Conservation (phyloP, 805 yeast species). For the Yarrowia phangngaensis region DNA sequence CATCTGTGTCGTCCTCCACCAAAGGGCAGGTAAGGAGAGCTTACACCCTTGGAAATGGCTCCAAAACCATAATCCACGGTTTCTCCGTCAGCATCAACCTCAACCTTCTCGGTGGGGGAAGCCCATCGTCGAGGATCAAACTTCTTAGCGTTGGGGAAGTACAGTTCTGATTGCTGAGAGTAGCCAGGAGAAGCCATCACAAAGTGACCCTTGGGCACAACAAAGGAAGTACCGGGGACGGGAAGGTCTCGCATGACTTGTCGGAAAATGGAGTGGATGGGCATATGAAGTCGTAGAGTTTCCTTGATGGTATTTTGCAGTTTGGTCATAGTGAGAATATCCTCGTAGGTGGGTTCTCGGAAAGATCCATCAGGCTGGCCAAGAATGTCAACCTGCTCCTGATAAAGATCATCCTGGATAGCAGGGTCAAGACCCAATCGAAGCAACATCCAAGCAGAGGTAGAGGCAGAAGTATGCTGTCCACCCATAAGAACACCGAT, state of each 20-base stretch:
- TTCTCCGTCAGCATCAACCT: constrained; percentile 34
- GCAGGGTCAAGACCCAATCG: constrained; percentile 87
- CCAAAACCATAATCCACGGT: constrained; percentile 95
- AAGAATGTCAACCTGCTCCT: constrained; percentile 66
- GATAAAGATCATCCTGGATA: constrained; percentile 72
- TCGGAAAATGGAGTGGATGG: constrained; percentile 93
- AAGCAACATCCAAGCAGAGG: constrained; percentile 90
- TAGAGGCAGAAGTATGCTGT: constrained; percentile 95
- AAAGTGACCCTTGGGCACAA: constrained; percentile 85
- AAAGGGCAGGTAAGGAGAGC: constrained; percentile 93
- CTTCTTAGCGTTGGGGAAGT: constrained; percentile 68
- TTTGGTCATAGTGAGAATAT: constrained; percentile 73
- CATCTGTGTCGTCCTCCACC: constrained; percentile 99
- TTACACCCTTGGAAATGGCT: constrained; percentile 90
- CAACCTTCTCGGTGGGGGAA: constrained; percentile 26
- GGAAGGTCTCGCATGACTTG: constrained; percentile 74
- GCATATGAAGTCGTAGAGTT: constrained; percentile 93
- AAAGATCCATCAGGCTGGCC: constrained; percentile 40
- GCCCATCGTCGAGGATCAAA: constrained; percentile 90
- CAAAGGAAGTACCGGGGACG: constrained; percentile 72
- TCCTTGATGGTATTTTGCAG: constrained; percentile 84
- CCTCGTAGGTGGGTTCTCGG: constrained; percentile 71
- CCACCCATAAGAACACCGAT: constrained; percentile 99
- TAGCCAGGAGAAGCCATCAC: constrained; percentile 94
- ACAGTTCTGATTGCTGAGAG: constrained; percentile 69